Conservation (phyloP, 352 stramenopile species). For the Pythium graminicola region DNA sequence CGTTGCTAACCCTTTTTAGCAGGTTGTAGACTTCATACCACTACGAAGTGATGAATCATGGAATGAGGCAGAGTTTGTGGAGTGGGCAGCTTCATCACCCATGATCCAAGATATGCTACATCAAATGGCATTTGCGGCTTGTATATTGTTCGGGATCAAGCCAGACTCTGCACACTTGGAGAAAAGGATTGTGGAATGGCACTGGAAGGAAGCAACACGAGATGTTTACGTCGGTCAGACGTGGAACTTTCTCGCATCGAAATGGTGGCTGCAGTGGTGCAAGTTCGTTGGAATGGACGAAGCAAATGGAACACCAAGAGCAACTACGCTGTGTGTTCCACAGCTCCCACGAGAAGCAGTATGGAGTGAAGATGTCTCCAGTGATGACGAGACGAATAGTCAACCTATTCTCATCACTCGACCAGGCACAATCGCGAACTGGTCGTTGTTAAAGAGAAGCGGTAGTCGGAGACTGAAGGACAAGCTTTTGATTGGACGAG, state of each 20-base stretch:
- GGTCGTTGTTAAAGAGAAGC: slow-evolving; percentile 66
- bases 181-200: slow-evolving; percentile 63
- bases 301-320: slow-evolving; percentile 55
- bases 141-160: slow-evolving; percentile 70
- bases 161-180: slow-evolving; percentile 59
- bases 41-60: neutral
- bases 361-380: slow-evolving; percentile 27
- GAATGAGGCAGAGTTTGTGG: slow-evolving; percentile 41
- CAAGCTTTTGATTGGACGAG: slow-evolving; percentile 54
- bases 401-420: slow-evolving; percentile 21
- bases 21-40: neutral
- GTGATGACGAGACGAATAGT: slow-evolving; percentile 14
- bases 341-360: slow-evolving; percentile 36
- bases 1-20: neutral
- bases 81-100: slow-evolving; percentile 38
- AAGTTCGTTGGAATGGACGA: slow-evolving; percentile 59
- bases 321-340: slow-evolving; percentile 42
- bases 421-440: slow-evolving; percentile 76
- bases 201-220: slow-evolving; percentile 53
- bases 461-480: slow-evolving; percentile 69
- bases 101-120: slow-evolving; percentile 50
- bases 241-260: slow-evolving; percentile 67
- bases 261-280: slow-evolving; percentile 81
- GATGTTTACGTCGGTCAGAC: slow-evolving; percentile 46
- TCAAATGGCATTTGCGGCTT: slow-evolving; percentile 67